phyloP scores from a whole-genome alignment of 75 land plant genomes.

The Pseudotsuga menziesii region DNA sequence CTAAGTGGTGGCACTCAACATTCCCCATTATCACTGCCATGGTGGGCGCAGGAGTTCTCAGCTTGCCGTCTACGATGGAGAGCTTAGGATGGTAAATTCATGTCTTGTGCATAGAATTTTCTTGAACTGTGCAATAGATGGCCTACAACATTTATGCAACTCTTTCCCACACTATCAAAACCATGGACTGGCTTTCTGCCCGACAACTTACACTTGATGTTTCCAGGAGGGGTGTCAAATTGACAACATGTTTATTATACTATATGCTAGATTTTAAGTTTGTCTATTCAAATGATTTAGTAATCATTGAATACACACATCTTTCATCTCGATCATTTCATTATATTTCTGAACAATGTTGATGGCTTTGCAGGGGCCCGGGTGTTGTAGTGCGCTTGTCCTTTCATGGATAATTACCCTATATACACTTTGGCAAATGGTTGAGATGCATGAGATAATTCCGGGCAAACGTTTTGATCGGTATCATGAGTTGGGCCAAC shows the following conservation, averaged over 20 bases:
- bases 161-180: too few relatives aligned
- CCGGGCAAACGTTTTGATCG: slow-evolving; percentile 68
- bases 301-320: too few relatives aligned
- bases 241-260: too few relatives aligned
- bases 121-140: too few relatives aligned
- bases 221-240: too few relatives aligned
- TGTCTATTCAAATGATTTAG: too few relatives aligned
- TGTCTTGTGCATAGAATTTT: not conserved
- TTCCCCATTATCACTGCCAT: slow-evolving; percentile 79
- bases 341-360: slow-evolving; percentile 19
- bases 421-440: slow-evolving; percentile 78
- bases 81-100: slow-evolving; percentile 47
- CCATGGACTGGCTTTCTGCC: too few relatives aligned
- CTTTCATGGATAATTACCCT: slow-evolving; percentile 60
- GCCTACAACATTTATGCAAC: too few relatives aligned
- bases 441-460: slow-evolving; percentile 79
- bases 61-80: slow-evolving; percentile 53
- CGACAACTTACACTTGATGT: too few relatives aligned
- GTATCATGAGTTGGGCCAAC: slow-evolving; percentile 79
- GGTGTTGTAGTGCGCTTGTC: slow-evolving; percentile 48
- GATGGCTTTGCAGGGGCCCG: slow-evolving; percentile 75
- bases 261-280: too few relatives aligned
- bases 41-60: slow-evolving; percentile 79
- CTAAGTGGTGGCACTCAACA: slow-evolving; percentile 69
- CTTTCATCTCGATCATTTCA: too few relatives aligned